phyloP scores from a whole-genome alignment of 192 early-diverging fungal genomes.

The Coemansia sp. region DNA sequence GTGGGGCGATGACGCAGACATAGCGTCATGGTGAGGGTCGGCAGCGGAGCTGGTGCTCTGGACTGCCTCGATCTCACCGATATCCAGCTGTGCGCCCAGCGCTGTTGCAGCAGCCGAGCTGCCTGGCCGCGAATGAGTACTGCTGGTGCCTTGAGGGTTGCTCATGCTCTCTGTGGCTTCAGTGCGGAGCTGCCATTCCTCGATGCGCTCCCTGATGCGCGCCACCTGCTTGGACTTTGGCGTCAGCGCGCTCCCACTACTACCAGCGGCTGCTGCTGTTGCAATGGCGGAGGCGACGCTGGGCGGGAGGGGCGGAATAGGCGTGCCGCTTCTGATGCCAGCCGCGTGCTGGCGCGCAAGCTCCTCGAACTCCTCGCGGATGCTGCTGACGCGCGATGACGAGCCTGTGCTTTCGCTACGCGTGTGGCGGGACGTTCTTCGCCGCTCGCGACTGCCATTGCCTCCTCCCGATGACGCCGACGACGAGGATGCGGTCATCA shows the following conservation, averaged over 20 bases:
- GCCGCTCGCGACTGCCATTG: neutral
- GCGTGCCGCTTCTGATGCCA: neutral
- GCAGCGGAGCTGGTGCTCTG: neutral
- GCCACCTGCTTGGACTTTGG: slow-evolving; percentile 44
- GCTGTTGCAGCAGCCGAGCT: slow-evolving; percentile 27
- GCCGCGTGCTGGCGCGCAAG: slow-evolving; percentile 8
- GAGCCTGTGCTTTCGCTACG: slow-evolving; percentile 47
- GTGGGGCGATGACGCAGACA: neutral
- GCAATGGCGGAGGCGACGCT: neutral
- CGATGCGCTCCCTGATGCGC: slow-evolving; percentile 46
- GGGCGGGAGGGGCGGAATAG: slow-evolving; percentile 6
- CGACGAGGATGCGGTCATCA: slow-evolving; percentile 1
- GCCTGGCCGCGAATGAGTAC: slow-evolving; percentile 13
- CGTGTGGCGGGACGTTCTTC: slow-evolving; percentile 14
- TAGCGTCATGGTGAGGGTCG: neutral
- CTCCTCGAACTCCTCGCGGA: slow-evolving; percentile 47
- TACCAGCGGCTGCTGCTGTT: neutral
- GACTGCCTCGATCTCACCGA: slow-evolving; percentile 44
- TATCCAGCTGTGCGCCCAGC: slow-evolving; percentile 22
- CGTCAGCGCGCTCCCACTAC: slow-evolving; percentile 12
- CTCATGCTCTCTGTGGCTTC: neutral
- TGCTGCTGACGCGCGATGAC: slow-evolving; percentile 47
- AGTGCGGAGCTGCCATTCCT: slow-evolving; percentile 43
- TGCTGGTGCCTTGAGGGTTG: neutral
- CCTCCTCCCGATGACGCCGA: too few species aligned